Conservation (phyloP, 352 stramenopile genomes). For the Hyaloperonospora brassicae region DNA sequence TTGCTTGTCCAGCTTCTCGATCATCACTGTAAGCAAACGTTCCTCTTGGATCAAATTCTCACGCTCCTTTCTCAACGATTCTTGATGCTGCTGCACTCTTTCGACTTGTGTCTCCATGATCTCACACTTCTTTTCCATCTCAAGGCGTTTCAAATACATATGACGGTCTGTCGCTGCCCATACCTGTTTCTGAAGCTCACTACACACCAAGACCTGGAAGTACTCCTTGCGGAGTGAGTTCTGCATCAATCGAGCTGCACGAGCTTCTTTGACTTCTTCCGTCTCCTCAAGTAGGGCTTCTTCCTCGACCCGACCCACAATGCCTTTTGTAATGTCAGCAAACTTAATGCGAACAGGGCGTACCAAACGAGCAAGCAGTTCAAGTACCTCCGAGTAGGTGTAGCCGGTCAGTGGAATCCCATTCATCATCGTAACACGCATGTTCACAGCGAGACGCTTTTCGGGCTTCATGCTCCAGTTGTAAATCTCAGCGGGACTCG, state of each 20-base stretch:
- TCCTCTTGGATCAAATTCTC: conserved; percentile 50
- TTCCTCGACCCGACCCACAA: conserved; percentile 73
- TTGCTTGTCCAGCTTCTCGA: conserved; percentile 58
- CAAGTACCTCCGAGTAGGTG: conserved; percentile 74
- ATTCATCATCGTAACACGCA: conserved; percentile 81
- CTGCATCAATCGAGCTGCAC: conserved; percentile 47
- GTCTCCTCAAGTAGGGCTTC: conserved; percentile 52
- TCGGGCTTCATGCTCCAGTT: conserved; percentile 87
- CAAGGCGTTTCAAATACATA: conserved; percentile 39
- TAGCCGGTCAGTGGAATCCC: conserved; percentile 63
- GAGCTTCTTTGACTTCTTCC: conserved; percentile 59
- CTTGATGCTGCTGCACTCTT: conserved; percentile 33
- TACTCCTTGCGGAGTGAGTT: conserved; percentile 66
- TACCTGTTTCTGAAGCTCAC: conserved; percentile 72
- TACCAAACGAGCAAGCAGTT: conserved; percentile 55
- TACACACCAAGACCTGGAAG: conserved; percentile 64
- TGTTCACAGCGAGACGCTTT: conserved; percentile 70
- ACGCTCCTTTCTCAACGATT: conserved; percentile 48
- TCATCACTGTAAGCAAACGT: conserved; percentile 40
- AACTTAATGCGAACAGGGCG: conserved; percentile 79
- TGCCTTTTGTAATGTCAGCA: conserved; percentile 72
- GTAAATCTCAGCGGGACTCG: conserved; percentile 83
- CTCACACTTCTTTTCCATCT: conserved; percentile 51
- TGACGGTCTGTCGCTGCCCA: conserved; percentile 50
- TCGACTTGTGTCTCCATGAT: conserved; percentile 45